These are phyloP conservation scores for Fusarium nanum DNA, from an alignment of 2,329 filamentous ascomycete genomes.

Conservation along the genomic window DNA sequence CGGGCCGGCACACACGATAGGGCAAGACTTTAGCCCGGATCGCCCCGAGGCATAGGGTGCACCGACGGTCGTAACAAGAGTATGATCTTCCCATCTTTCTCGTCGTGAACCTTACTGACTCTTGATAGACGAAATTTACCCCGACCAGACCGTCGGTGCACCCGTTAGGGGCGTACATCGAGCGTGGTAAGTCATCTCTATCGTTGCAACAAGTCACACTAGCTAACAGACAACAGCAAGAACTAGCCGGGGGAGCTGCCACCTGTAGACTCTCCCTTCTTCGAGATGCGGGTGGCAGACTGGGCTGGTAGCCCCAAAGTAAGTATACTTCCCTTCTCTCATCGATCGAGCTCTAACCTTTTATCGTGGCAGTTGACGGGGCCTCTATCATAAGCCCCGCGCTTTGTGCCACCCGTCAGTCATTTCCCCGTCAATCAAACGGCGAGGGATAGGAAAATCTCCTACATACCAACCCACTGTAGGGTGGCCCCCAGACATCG, in stretches of 20 bases:
- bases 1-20: background rate
- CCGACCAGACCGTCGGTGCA: background rate
- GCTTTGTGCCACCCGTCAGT: background rate
- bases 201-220: background rate
- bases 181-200: background rate
- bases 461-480: background rate
- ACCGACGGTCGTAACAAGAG: conserved; percentile 6
- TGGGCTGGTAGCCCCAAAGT: background rate
- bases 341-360: background rate
- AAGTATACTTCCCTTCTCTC: background rate
- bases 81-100: background rate
- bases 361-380: background rate
- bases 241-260: background rate
- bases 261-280: background rate
- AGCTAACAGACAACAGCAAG: background rate
- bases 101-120: background rate
- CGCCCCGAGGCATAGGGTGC: background rate
- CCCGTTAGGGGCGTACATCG: background rate
- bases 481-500: background rate
- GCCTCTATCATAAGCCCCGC: background rate
- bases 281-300: background rate
- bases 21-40: background rate
- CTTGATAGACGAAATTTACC: background rate
- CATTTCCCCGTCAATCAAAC: background rate
- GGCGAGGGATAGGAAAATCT: background rate